A percentile compares a stretch with the other conserved stretches of the same genome.
Evolutionary conservation across 2,329 filamentous ascomycete species (phyloP).

Genomic region (Diplodia corticola): DNA sequence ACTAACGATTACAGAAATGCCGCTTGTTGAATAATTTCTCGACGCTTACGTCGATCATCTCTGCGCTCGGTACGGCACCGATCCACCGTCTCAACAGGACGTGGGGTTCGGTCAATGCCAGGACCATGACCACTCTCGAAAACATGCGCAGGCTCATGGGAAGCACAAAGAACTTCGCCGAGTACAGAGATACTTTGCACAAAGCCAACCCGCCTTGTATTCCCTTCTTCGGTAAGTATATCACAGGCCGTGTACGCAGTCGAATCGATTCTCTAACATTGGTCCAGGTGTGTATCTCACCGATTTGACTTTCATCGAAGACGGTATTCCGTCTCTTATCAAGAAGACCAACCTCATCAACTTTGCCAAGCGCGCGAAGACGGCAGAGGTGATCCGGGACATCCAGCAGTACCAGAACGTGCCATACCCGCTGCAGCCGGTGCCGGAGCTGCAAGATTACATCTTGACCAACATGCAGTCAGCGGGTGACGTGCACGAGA

Average conservation of each 20-base stretch:
- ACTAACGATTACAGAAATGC: constrained; percentile 70
- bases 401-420: constrained; percentile 99
- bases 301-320: constrained; percentile 97
- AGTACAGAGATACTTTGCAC: constrained; percentile 92
- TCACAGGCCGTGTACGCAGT: not conserved
- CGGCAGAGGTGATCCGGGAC: constrained; percentile 95
- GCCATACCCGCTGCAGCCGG: constrained; percentile 86
- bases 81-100: constrained; percentile 92
- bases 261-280: constrained; percentile 28
- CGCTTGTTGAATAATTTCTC: constrained; percentile 94
- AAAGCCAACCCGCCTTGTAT: constrained; percentile 95
- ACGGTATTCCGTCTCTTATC: constrained; percentile 93
- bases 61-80: constrained; percentile 87
- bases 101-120: constrained; percentile 89
- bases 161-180: constrained; percentile 96
- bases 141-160: constrained; percentile 93
- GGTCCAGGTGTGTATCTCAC: constrained; percentile 84
- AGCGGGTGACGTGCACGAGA: constrained; percentile 94
- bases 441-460: constrained; percentile 92
- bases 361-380: constrained; percentile 97
- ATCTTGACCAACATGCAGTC: constrained; percentile 95
- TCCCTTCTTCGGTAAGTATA: constrained; percentile 81
- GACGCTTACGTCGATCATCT: constrained; percentile 95
- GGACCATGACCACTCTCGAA: constrained; percentile 77
- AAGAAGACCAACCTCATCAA: constrained; percentile 98